Percentiles rank a stretch among this genome's conserved stretches.
Conservation (phyloP, 176 grass and related monocot genomes). For the Calamus simplicifolius region DNA sequence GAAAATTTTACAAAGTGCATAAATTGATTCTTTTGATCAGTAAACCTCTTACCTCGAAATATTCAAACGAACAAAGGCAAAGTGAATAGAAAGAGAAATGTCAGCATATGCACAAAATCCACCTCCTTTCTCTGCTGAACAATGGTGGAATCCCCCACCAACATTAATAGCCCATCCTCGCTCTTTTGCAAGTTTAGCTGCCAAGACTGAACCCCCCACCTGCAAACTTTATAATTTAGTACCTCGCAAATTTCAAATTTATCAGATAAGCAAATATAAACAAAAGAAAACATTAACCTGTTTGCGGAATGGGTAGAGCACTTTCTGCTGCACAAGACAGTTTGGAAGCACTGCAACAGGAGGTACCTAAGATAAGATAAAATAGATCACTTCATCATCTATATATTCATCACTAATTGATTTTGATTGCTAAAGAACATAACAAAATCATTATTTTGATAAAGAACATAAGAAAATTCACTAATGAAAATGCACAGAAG, state of each 20-base stretch:
- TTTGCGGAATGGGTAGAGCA: constrained; percentile 67
- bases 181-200: constrained; percentile 76
- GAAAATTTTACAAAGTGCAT: no score
- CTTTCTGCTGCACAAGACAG: constrained; percentile 58
- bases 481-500: no score
- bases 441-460: no score
- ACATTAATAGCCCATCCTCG: constrained; percentile 87
- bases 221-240: constrained; percentile 11
- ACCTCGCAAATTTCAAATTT: not conserved
- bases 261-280: no score
- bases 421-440: no score
- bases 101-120: constrained; percentile 78
- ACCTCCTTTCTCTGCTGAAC: constrained; percentile 68
- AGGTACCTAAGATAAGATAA: constrained; percentile 39
- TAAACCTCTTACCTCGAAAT: constrained; percentile 43
- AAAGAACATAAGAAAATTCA: no score
- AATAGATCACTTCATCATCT: constrained; percentile 7
- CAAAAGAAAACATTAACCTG: constrained; percentile 33
- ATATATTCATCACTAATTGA: not conserved
- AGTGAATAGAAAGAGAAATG: constrained; percentile 66
- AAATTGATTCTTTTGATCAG: not conserved
- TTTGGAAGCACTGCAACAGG: constrained; percentile 66
- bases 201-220: constrained; percentile 76
- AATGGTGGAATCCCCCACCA: constrained; percentile 95
- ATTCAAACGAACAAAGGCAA: constrained; percentile 52